These are phyloP conservation scores for Russula sp. DNA, from an alignment of 768 basidiomycete species.

Conservation along the genomic window DNA sequence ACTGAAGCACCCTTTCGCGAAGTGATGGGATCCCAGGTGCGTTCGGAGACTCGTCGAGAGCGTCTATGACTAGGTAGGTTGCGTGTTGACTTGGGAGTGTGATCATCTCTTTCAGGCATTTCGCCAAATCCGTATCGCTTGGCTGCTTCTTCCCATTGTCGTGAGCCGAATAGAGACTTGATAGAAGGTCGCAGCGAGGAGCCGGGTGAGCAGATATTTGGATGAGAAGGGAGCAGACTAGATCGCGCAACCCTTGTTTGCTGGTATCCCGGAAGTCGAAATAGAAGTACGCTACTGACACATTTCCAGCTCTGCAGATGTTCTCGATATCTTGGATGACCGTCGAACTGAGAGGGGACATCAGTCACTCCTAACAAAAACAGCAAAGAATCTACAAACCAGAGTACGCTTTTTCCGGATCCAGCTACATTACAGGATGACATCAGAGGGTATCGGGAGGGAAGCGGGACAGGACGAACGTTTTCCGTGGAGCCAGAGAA, in stretches of 20 bases:
- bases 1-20: neutral
- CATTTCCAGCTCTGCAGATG: neutral
- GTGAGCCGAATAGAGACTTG: neutral
- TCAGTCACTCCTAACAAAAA: neutral
- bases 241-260: neutral
- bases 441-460: neutral
- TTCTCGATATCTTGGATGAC: neutral
- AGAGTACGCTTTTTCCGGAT: neutral
- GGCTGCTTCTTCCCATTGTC: neutral
- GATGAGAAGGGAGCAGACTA: neutral
- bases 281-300: neutral
- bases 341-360: neutral
- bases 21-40: neutral
- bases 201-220: neutral
- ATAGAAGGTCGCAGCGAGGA: neutral
- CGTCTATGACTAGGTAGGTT: constrained; percentile 3
- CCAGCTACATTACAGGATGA: neutral
- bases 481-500: neutral
- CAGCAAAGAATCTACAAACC: neutral
- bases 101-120: neutral
- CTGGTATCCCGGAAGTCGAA: neutral
- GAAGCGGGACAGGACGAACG: neutral
- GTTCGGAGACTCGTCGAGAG: constrained; percentile 2
- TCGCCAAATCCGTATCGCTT: neutral
- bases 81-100: neutral